Base-by-base conservation (phyloP, 495 filamentous ascomycete species). In the Penicillium arizonense region DNA sequence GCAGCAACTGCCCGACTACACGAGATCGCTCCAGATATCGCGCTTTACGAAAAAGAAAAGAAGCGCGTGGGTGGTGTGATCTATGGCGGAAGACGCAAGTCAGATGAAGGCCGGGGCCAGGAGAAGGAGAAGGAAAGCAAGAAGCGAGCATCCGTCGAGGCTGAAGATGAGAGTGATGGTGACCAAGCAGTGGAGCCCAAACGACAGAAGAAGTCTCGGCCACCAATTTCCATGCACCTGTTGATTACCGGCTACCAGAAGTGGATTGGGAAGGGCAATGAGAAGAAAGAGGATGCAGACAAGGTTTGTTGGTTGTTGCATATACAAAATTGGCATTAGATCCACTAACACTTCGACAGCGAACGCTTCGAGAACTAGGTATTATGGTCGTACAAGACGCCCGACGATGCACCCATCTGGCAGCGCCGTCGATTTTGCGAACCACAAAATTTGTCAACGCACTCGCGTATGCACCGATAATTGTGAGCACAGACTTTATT, bases 371-470 rank as follows among this genome's bases (percentile, higher is more conserved):
- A 58, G 82, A 87, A 3, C 73, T 97, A 16, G 95, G 95, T 24
- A 88, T 99, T 47, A 75, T 85, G 60, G 81, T 96, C 1, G 85
- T 89, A 21, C 77, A 85, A 59, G 87, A 96, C 55, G 81, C 82
- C 9, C 75, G 76, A n/a, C 77, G 78, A 37, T 94, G 87, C 70
- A 87, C 89, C 50, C 87, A 97, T 67, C 82, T 99, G 12, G 91
- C 91, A 12, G 93, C 94, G 2, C 94, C 94, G 1, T 75, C 80
- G 7, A 82, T 97, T 54, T 80, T 96, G 13, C 85, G 93, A 33
- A 99, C 94, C 0, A 82, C 87, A 50, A 99, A 99, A 59, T 99
- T 99, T 63, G 85, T 97, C 37, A 83, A 83, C 42, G 89, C 90
- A 30, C 69, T 99, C 7, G 91, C 94, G 11, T 81, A 79, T 53